These are phyloP conservation scores for Dacryopinax primogenitus DNA, from an alignment of 768 basidiomycete species.

Conservation along the genomic window DNA sequence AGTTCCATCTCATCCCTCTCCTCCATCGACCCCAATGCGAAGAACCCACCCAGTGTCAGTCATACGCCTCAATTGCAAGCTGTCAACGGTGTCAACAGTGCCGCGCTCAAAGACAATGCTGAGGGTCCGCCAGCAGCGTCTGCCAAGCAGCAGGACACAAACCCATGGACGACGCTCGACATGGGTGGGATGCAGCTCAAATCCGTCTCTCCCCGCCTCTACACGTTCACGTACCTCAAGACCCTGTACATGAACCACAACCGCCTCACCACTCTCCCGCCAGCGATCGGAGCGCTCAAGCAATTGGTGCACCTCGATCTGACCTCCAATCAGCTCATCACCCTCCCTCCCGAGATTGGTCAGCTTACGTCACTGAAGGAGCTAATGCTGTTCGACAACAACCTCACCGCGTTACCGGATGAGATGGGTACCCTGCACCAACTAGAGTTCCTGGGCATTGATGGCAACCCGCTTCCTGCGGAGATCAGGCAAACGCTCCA, in stretches of 20 bases:
- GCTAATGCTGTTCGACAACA: slow-evolving; percentile 91
- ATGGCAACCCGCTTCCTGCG: slow-evolving; percentile 88
- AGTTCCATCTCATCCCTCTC: slow-evolving; percentile 24
- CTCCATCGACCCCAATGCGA: slow-evolving; percentile 20
- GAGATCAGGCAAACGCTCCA: slow-evolving; percentile 68
- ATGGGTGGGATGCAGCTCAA: slow-evolving; percentile 94
- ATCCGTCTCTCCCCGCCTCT: slow-evolving; percentile 69
- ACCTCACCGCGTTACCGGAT: slow-evolving; percentile 66
- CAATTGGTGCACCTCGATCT: slow-evolving; percentile 84
- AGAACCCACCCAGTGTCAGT: slow-evolving; percentile 47
- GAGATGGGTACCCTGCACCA: slow-evolving; percentile 87
- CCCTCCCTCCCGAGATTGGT: slow-evolving; percentile 76
- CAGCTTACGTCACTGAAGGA: slow-evolving; percentile 84
- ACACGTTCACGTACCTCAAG: slow-evolving; percentile 82
- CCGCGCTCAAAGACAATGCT: not conserved
- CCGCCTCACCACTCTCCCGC: slow-evolving; percentile 58
- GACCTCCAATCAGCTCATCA: slow-evolving; percentile 69
- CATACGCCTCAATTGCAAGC: not conserved
- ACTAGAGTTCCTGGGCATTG: slow-evolving; percentile 83
- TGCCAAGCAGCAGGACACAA: slow-evolving; percentile 24
- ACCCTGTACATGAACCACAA: slow-evolving; percentile 97
- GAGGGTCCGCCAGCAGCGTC: slow-evolving; percentile 8
- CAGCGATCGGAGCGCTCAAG: slow-evolving; percentile 68
- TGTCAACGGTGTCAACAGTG: not conserved
- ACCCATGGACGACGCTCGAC: slow-evolving; percentile 82